Percentiles rank a stretch among this genome's conserved stretches.
These are phyloP conservation scores for Aspergillus brasiliensis DNA, from an alignment of 2,329 filamentous ascomycete genomes.

Conservation along the genomic window DNA sequence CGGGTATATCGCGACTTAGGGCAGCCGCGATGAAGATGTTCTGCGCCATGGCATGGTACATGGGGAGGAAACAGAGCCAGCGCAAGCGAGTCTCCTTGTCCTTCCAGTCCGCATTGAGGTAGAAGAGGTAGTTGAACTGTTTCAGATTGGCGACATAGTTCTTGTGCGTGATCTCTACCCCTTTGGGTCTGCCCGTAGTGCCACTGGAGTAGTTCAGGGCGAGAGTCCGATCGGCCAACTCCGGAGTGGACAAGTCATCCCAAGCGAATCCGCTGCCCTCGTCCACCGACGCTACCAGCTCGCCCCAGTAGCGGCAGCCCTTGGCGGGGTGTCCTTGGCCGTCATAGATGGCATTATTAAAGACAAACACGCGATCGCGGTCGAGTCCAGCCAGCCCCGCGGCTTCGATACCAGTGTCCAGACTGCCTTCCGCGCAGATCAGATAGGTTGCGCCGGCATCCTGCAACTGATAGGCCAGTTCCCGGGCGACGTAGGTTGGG, in stretches of 20 bases:
- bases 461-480: slow-evolving; percentile 73
- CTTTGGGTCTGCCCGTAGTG: slow-evolving; percentile 81
- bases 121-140: slow-evolving; percentile 57
- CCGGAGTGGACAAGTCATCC: slow-evolving; percentile 52
- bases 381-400: slow-evolving; percentile 61
- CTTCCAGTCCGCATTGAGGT: slow-evolving; percentile 53
- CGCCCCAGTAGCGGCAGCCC: slow-evolving; percentile 64
- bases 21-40: slow-evolving; percentile 67
- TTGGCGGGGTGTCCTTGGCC: slow-evolving; percentile 39
- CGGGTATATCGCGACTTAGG: slow-evolving; percentile 55
- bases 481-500: slow-evolving; percentile 67
- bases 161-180: slow-evolving; percentile 77
- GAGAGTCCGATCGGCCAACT: slow-evolving; percentile 39
- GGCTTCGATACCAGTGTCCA: slow-evolving; percentile 68
- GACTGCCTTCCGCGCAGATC: slow-evolving; percentile 58
- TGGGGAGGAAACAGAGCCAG: slow-evolving; percentile 70
- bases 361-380: slow-evolving; percentile 61
- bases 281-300: slow-evolving; percentile 56
- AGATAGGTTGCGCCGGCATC: slow-evolving; percentile 71
- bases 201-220: slow-evolving; percentile 75
- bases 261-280: slow-evolving; percentile 64
- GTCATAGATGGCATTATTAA: slow-evolving; percentile 60
- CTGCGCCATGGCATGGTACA: slow-evolving; percentile 76
- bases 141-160: slow-evolving; percentile 73
- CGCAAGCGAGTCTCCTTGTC: slow-evolving; percentile 45